Evolutionary conservation across 768 basidiomycete genomes (phyloP).

Genomic region (Chalciporus piperatus): DNA sequence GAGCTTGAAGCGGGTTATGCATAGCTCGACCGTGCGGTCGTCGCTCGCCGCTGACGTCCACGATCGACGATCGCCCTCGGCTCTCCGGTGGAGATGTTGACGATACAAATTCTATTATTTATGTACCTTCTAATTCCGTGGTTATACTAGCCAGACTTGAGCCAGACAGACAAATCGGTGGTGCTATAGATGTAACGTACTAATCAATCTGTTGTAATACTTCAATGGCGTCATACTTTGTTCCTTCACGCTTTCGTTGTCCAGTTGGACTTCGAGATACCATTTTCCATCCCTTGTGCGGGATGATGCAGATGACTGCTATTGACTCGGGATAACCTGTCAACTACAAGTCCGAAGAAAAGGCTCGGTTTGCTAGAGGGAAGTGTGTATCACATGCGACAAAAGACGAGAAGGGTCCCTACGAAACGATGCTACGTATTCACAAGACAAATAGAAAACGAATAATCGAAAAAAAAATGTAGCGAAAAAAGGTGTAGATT

Average conservation of each 20-base stretch:
- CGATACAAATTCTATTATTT: too few relatives aligned
- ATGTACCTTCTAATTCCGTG: not conserved
- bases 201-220: too few relatives aligned
- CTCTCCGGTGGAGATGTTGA: not conserved
- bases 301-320: too few relatives aligned
- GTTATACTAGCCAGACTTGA: too few relatives aligned
- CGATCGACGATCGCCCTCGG: too few relatives aligned
- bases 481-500: constrained; percentile 12
- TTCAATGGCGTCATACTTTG: too few relatives aligned
- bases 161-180: not conserved
- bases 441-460: constrained; percentile 33
- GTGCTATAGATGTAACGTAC: too few relatives aligned
- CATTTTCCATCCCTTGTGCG: too few relatives aligned
- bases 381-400: not conserved
- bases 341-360: not conserved
- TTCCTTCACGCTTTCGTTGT: too few relatives aligned
- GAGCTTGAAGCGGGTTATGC: not conserved
- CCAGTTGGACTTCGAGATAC: too few relatives aligned
- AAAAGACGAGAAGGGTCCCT: constrained; percentile 22
- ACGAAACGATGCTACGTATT: constrained; percentile 14
- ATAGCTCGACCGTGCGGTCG: not conserved
- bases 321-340: not conserved
- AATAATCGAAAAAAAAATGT: constrained; percentile 24
- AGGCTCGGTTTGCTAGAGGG: not conserved
- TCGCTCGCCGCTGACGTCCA: not conserved